Conservation (phyloP, 768 basidiomycete species). For the Boletus vinaceobasis region DNA sequence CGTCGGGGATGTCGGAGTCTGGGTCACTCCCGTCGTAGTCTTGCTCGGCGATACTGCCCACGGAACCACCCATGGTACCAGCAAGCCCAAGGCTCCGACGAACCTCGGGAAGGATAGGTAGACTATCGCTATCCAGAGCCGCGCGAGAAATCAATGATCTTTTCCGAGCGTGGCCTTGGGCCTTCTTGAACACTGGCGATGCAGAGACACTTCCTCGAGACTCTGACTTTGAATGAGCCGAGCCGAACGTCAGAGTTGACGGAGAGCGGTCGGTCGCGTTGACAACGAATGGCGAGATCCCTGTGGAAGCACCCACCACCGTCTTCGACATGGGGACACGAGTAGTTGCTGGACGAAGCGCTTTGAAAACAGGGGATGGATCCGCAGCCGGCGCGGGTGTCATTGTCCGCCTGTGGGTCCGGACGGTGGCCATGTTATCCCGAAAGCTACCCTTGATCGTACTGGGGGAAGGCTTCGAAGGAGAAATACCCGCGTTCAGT, state of each 20-base stretch:
- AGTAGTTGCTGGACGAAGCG: conserved; percentile 48
- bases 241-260: conserved; percentile 38
- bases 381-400: conserved; percentile 60
- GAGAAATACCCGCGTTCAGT: conserved; percentile 39
- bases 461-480: conserved; percentile 31
- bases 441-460: conserved; percentile 23
- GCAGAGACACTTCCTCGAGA: conserved; percentile 19
- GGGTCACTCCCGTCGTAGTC: conserved; percentile 56
- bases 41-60: conserved; percentile 43
- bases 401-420: conserved; percentile 49
- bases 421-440: conserved; percentile 21
- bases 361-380: conserved; percentile 55
- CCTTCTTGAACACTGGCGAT: conserved; percentile 37
- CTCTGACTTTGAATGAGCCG: conserved; percentile 30
- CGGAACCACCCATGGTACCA: conserved; percentile 66
- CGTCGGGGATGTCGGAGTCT: conserved; percentile 80
- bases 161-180: conserved; percentile 21
- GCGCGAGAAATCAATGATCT: conserved; percentile 19
- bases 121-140: conserved; percentile 19
- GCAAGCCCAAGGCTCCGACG: conserved; percentile 58
- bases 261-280: conserved; percentile 22
- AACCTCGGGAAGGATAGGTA: conserved; percentile 47
- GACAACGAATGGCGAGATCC: conserved; percentile 25
- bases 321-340: conserved; percentile 20
- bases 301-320: conserved; percentile 24